A percentile compares a stretch with the other conserved stretches of the same genome.
These are phyloP conservation scores for Tagetes patula DNA, from an alignment of 129 eudicot genomes.

Conservation along the genomic window DNA sequence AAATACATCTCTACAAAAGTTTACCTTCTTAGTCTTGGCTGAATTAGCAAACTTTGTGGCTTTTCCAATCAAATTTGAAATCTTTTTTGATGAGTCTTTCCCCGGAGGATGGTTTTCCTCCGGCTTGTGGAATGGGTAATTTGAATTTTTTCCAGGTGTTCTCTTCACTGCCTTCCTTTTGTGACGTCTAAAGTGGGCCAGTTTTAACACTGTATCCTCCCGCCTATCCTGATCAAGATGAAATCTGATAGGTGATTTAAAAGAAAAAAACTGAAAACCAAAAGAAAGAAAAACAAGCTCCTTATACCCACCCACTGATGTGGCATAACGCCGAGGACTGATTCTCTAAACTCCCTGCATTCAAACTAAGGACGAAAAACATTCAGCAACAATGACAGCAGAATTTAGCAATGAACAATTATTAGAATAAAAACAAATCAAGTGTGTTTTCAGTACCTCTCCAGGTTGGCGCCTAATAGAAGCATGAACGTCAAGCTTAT, in stretches of 20 bases:
- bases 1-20: not conserved
- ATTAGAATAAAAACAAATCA: slow-evolving; percentile 6
- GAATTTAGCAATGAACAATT: slow-evolving; percentile 1
- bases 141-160: slow-evolving; percentile 66
- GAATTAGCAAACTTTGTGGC: slow-evolving; percentile 83
- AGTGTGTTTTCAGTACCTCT: slow-evolving; percentile 72
- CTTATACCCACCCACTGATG: slow-evolving; percentile 85
- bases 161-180: slow-evolving; percentile 82
- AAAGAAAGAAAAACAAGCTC: not conserved
- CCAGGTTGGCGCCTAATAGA: slow-evolving; percentile 88
- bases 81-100: slow-evolving; percentile 73
- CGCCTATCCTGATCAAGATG: slow-evolving; percentile 70
- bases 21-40: slow-evolving; percentile 81
- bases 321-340: slow-evolving; percentile 97
- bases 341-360: slow-evolving; percentile 97
- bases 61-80: slow-evolving; percentile 81
- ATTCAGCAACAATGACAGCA: slow-evolving; percentile 19
- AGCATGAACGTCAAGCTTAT: slow-evolving; percentile 97
- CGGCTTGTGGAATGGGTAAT: slow-evolving; percentile 85
- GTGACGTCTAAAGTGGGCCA: slow-evolving; percentile 91
- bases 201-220: slow-evolving; percentile 81
- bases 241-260: slow-evolving; percentile 13
- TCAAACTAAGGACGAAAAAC: slow-evolving; percentile 87
- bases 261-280: not conserved
- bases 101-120: slow-evolving; percentile 97